Conservation (phyloP, 805 yeast species). For the Candida gorgasii region DNA sequence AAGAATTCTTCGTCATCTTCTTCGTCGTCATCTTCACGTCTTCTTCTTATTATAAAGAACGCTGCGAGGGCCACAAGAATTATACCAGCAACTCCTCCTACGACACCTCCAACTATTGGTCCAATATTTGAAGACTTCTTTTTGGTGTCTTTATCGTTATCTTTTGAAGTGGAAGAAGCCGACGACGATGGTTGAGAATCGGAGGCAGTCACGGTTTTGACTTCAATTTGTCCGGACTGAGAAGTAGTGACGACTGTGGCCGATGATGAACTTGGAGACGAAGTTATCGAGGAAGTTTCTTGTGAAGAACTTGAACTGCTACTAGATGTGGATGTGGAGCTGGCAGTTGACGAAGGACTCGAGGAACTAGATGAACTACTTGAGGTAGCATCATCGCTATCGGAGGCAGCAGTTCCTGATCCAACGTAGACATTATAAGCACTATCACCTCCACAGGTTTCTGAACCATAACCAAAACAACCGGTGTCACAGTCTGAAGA, state of each 20-base stretch:
- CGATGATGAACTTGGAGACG: conserved; percentile 12
- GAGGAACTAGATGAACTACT: conserved; percentile 12
- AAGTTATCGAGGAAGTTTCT: conserved; percentile 10
- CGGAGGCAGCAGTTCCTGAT: conserved; percentile 17
- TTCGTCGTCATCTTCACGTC: conserved; percentile 29
- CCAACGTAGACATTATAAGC: conserved; percentile 34
- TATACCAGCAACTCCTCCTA: conserved; percentile 41
- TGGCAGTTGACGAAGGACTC: conserved; percentile 13
- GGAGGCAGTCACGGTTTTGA: conserved; percentile 15
- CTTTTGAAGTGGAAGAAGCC: conserved; percentile 11
- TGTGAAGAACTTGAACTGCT: not conserved
- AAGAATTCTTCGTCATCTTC: conserved; percentile 41
- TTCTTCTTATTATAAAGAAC: conserved; percentile 34
- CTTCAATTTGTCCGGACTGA: conserved; percentile 12
- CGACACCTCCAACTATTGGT: conserved; percentile 47
- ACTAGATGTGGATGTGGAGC: conserved; percentile 13
- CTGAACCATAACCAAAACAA: conserved; percentile 37
- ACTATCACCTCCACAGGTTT: conserved; percentile 39
- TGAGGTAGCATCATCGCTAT: not conserved
- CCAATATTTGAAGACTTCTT: conserved; percentile 30
- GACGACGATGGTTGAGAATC: conserved; percentile 6
- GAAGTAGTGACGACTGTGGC: conserved; percentile 15
- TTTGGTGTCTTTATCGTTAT: conserved; percentile 10
- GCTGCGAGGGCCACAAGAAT: conserved; percentile 23
- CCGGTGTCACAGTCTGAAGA: conserved; percentile 25